phyloP scores from a whole-genome alignment of 768 basidiomycete species.

The Lactifluus rugatus region DNA sequence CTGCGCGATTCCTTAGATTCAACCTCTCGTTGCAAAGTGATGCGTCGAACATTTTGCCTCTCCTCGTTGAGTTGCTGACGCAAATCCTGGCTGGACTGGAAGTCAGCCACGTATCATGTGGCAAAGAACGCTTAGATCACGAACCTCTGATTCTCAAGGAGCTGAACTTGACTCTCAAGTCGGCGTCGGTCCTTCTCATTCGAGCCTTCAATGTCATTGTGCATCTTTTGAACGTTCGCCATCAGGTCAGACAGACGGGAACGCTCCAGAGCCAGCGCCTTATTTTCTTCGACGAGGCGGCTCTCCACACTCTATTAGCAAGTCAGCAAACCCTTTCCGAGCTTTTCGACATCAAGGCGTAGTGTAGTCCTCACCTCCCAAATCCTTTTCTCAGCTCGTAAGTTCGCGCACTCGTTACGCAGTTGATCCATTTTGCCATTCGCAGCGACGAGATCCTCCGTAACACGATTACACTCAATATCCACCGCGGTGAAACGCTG shows the following conservation, averaged over 20 bases:
- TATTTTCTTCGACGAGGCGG: conserved; percentile 81
- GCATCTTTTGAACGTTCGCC: conserved; percentile 84
- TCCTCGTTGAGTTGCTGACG: conserved; percentile 61
- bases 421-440: conserved; percentile 62
- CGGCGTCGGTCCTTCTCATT: conserved; percentile 75
- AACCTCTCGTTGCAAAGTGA: conserved; percentile 72
- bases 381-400: conserved; percentile 88
- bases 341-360: background rate
- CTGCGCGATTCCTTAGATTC: conserved; percentile 67
- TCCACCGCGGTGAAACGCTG: conserved; percentile 68
- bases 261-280: conserved; percentile 66
- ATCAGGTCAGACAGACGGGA: conserved; percentile 82
- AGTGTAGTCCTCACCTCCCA: conserved; percentile 57
- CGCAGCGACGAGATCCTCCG: conserved; percentile 53
- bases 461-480: conserved; percentile 59
- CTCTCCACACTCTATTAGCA: conserved; percentile 55
- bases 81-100: conserved; percentile 53
- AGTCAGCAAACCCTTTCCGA: background rate
- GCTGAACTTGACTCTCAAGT: conserved; percentile 68
- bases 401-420: conserved; percentile 77
- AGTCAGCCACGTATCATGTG: background rate
- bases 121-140: conserved; percentile 20
- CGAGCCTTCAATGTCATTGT: conserved; percentile 75
- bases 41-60: conserved; percentile 61
- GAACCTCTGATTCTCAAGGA: conserved; percentile 72